Base-by-base conservation (phyloP, 768 basidiomycete genomes). In the Russula emetica region DNA sequence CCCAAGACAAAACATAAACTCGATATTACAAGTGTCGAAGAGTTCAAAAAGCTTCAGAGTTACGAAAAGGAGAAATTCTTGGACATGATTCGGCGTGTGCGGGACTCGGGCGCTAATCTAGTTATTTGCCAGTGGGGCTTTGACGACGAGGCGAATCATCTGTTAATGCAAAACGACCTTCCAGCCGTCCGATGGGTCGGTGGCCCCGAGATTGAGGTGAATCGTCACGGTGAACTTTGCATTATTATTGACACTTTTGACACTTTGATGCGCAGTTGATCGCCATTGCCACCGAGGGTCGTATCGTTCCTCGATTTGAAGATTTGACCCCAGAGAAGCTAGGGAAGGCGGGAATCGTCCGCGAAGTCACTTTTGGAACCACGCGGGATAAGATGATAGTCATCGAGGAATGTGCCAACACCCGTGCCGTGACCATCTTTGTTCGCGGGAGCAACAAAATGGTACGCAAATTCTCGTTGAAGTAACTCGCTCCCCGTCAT, bases 111-210 rank as follows among this genome's bases (percentile, higher is more conserved):
- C 42, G 96, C 97, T 16, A 99, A 99, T 76, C 77, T 99, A 64
- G 97, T 99, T 68, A 98, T 99, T 70, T 99, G 97, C 76, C 97
- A 99, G 73, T 99, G 97, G 97, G 97, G 97, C 64, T 99, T 99
- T 72, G 97, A 99, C 73, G 97, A 99, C 72, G 97, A 99, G 77
- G 97, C 97, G 50, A 99, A 99, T 73, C 97, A 98, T 74, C 69
- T 98, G 70, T 76, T 99, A 67, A 94, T 98, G 92, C 94, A 97
- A 79, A 98, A 98, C 70, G 92, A 95, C 16, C 80, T 99, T 40
- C 97, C 97, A 49, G 92, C 97, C 32, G 96, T 98, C 34, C 83
- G 97, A 73, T 98, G 97, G 97, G 97, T 99, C 61, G 97, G 97
- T 64, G 97, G 97, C 26, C 97, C 97, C 4, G 97, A 99, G 74